These are phyloP conservation scores for Xylaria sp. DNA, from an alignment of 2,329 filamentous ascomycete species.

Conservation along the genomic window DNA sequence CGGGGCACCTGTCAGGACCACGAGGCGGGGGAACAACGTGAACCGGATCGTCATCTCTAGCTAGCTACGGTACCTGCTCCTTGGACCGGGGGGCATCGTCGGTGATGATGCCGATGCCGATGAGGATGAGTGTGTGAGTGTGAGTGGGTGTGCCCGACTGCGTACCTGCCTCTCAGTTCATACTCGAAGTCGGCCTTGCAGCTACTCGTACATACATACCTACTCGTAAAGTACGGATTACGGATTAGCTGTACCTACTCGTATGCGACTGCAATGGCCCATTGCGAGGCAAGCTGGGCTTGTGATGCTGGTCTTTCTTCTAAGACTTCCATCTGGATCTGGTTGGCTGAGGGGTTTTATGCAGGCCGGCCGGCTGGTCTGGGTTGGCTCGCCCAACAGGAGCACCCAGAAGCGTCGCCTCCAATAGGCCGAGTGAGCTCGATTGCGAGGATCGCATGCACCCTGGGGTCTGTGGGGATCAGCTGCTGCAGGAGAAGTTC, in stretches of 20 bases:
- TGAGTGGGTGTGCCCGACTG: conserved; percentile 6
- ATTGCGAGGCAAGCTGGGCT: conserved; percentile 17
- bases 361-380: conserved; percentile 21
- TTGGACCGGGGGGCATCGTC: conserved; percentile 3
- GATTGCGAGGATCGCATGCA: conserved; percentile 15
- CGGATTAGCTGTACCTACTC: too few species aligned
- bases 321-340: conserved; percentile 20
- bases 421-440: conserved; percentile 19
- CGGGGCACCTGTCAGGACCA: conserved; percentile 3
- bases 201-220: background rate
- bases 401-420: conserved; percentile 13
- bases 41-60: conserved; percentile 20
- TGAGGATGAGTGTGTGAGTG: background rate
- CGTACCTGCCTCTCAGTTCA: conserved; percentile 29
- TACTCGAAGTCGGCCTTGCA: conserved; percentile 19
- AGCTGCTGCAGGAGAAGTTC: conserved; percentile 27
- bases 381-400: conserved; percentile 27
- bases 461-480: conserved; percentile 20
- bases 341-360: conserved; percentile 23
- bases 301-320: conserved; percentile 19
- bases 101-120: conserved; percentile 2
- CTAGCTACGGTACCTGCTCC: conserved; percentile 5
- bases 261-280: conserved; percentile 26
- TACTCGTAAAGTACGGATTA: too few species aligned
- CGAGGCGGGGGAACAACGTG: conserved; percentile 15